A percentile compares a stretch with the other conserved stretches of the same genome.
phyloP scores from a whole-genome alignment of 2,329 filamentous ascomycete species.

The Xylaria polymorpha region DNA sequence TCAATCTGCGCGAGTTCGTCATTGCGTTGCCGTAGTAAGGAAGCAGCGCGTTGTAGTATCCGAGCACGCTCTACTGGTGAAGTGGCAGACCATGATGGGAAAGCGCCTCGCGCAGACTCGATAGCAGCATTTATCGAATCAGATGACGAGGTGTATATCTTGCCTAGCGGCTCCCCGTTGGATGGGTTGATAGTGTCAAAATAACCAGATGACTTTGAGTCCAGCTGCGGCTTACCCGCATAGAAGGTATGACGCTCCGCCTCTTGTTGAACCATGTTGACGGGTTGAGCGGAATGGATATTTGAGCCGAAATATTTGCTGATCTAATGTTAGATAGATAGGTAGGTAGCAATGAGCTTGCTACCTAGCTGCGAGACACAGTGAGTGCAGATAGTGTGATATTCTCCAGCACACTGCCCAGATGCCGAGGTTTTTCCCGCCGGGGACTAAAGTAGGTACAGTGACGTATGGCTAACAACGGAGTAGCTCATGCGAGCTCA shows the following conservation, averaged over 20 bases:
- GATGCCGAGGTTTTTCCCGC: slow-evolving; percentile 6
- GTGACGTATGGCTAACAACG: slow-evolving; percentile 15
- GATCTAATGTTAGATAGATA: background rate
- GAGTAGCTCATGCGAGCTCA: slow-evolving; percentile 2
- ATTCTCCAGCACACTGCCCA: background rate
- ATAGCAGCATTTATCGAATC: slow-evolving; percentile 78
- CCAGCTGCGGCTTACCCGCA: slow-evolving; percentile 74
- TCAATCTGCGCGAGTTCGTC: slow-evolving; percentile 83
- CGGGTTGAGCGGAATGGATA: slow-evolving; percentile 17
- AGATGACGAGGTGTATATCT: slow-evolving; percentile 76
- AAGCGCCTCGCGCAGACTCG: slow-evolving; percentile 75
- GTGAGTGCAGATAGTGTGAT: background rate
- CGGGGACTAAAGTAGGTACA: slow-evolving; percentile 1
- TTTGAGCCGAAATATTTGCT: slow-evolving; percentile 19
- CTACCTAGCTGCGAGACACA: slow-evolving; percentile 1
- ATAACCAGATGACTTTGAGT: slow-evolving; percentile 67
- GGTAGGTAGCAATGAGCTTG: background rate
- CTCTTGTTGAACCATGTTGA: slow-evolving; percentile 43
- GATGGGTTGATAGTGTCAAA: slow-evolving; percentile 82
- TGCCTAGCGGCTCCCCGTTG: slow-evolving; percentile 74
- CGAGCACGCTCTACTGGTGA: slow-evolving; percentile 79
- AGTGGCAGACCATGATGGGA: slow-evolving; percentile 80
- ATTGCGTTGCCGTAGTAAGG: slow-evolving; percentile 79
- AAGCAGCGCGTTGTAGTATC: slow-evolving; percentile 80
- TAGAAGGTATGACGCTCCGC: slow-evolving; percentile 75